Evolutionary conservation across 1,139 yeast species (phyloP).

Genomic region (Insectozyma bohioensis): DNA sequence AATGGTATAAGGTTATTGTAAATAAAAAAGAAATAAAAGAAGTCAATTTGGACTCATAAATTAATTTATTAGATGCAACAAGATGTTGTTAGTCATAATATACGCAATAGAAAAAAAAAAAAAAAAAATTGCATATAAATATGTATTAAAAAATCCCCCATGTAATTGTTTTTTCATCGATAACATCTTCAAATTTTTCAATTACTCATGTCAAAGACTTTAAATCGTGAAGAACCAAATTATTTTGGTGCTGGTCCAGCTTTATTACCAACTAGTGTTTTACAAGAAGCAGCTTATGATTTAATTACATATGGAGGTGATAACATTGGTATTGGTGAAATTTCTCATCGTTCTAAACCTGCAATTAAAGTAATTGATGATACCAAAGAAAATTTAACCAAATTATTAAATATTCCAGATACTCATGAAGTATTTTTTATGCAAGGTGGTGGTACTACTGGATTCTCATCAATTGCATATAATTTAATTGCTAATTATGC

Average conservation of each 20-base stretch:
- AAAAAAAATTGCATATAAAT: no score
- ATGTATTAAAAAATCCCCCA: no score
- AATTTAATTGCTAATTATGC: slow-evolving; percentile 78
- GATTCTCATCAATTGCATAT: slow-evolving; percentile 84
- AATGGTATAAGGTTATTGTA: slow-evolving; percentile 41
- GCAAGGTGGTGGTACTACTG: slow-evolving; percentile 98
- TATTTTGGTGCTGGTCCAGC: slow-evolving; percentile 99
- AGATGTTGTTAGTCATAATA: no score
- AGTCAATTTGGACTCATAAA: no score
- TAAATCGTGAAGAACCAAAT: slow-evolving; percentile 70
- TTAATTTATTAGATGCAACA: no score
- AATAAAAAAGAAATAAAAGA: no score
- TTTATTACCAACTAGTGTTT: slow-evolving; percentile 74
- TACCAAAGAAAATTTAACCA: slow-evolving; percentile 64
- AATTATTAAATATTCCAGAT: slow-evolving; percentile 76
- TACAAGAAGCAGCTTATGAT: slow-evolving; percentile 86
- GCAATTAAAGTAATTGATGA: slow-evolving; percentile 77
- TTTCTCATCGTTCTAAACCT: slow-evolving; percentile 87
- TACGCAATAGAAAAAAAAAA: no score
- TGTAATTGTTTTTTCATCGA: no score
- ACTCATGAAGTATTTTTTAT: slow-evolving; percentile 91
- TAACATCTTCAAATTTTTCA: background rate
- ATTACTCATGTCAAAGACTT: slow-evolving; percentile 14
- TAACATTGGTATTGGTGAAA: slow-evolving; percentile 91
- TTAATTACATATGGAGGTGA: slow-evolving; percentile 64